A percentile compares a stretch with the other conserved stretches of the same genome.
These are phyloP conservation scores for Ogataea saltuana DNA, from an alignment of 805 yeast species.

Conservation along the genomic window DNA sequence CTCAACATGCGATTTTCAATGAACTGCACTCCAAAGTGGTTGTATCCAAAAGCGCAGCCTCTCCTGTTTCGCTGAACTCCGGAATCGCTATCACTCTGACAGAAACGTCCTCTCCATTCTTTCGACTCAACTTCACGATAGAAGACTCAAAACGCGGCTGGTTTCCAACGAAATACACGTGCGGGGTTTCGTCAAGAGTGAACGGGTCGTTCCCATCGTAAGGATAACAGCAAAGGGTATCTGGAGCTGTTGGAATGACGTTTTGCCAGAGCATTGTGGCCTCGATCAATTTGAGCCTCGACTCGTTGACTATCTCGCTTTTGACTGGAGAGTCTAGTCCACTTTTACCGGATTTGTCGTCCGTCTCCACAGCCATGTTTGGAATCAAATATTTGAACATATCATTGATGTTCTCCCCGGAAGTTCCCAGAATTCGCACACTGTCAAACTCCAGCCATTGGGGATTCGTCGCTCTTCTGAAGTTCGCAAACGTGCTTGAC, in stretches of 20 bases:
- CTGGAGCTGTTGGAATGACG: constrained; percentile 93
- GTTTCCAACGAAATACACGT: constrained; percentile 84
- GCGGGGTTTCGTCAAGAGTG: constrained; percentile 75
- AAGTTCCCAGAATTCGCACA: constrained; percentile 62
- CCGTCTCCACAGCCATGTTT: constrained; percentile 31
- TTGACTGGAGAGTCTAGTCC: constrained; percentile 29
- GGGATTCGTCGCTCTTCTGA: constrained; percentile 67
- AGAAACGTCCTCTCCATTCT: constrained; percentile 27
- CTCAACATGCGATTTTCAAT: constrained; percentile 36
- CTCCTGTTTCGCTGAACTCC: constrained; percentile 62
- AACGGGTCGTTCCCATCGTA: constrained; percentile 78
- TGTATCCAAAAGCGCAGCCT: constrained; percentile 62
- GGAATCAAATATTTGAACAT: constrained; percentile 64
- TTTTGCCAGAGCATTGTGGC: constrained; percentile 81
- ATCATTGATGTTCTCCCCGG: constrained; percentile 86
- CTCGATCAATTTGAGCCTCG: constrained; percentile 58
- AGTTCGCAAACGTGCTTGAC: constrained; percentile 37
- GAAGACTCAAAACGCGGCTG: constrained; percentile 62
- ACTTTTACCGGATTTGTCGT: no score
- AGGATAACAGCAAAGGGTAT: constrained; percentile 90
- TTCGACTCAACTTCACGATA: constrained; percentile 38
- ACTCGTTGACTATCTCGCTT: constrained; percentile 51
- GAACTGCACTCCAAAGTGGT: constrained; percentile 55
- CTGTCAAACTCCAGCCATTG: constrained; percentile 62
- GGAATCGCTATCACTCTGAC: constrained; percentile 71